phyloP scores from a whole-genome alignment of 2,329 filamentous ascomycete species.

The Aspergillus ochraceus region DNA sequence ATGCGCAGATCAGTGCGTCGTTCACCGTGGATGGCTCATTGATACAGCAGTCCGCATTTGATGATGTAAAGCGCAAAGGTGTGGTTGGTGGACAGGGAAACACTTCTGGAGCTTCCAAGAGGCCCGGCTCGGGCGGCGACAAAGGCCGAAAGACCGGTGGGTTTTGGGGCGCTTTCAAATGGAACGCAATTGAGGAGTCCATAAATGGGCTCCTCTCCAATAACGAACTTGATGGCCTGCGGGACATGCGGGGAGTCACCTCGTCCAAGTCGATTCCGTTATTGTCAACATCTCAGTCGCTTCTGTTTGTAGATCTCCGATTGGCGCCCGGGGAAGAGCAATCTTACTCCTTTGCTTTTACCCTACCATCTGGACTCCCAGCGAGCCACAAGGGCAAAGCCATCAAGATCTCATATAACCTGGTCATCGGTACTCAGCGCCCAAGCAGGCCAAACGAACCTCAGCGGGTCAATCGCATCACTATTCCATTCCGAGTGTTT shows the following conservation, averaged over 20 bases:
- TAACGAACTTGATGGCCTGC: conserved; percentile 86
- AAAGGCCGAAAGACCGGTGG: conserved; percentile 67
- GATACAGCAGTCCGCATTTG: conserved; percentile 84
- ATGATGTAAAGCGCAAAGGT: conserved; percentile 92
- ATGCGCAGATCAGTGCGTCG: conserved; percentile 87
- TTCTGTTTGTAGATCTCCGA: conserved; percentile 90
- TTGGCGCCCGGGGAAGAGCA: conserved; percentile 85
- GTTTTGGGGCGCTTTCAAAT: conserved; percentile 80
- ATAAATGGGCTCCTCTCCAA: conserved; percentile 83
- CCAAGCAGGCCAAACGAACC: conserved; percentile 75
- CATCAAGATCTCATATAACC: conserved; percentile 88
- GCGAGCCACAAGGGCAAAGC: conserved; percentile 88
- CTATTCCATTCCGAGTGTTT: conserved; percentile 87
- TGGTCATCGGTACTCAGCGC: conserved; percentile 88
- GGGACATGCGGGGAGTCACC: conserved; percentile 87
- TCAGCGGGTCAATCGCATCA: conserved; percentile 80
- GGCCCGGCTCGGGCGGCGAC: conserved; percentile 31
- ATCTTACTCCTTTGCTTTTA: conserved; percentile 83
- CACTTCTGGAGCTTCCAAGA: conserved; percentile 67
- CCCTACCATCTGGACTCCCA: conserved; percentile 82
- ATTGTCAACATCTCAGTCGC: conserved; percentile 91
- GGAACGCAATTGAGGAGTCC: conserved; percentile 84
- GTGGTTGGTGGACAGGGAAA: conserved; percentile 81
- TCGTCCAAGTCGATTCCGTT: conserved; percentile 86
- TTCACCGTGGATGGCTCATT: conserved; percentile 91